Base-by-base conservation (phyloP, 169 alveolate genomes). In the Plasmodium gallinaceum region DNA sequence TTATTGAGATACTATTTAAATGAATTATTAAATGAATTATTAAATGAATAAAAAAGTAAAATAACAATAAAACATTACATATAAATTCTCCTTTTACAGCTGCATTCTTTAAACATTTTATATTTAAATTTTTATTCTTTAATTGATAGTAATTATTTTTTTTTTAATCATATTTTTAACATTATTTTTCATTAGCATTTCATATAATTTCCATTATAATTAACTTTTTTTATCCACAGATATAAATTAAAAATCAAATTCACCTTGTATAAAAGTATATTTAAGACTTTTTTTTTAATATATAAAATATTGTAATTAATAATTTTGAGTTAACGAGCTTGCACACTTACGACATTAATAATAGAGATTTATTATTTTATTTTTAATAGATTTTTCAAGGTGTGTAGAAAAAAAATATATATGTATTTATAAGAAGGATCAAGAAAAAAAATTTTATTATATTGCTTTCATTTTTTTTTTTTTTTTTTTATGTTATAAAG, bases 371-470 rank as follows among this genome's bases (percentile, higher is more conserved):
- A 32, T 32, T 32, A 51, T 16, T 54, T 54, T 22, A 54, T 12
- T 54, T 54, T 54, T 54, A 54, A 54, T 12, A 54, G 64, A 14
- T 51, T 18, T 54, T 54, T 22, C 20, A 54, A 54, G 64, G 64
- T 54, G 64, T 54, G 64, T 16, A 16, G 22, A 16, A 54, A 54
- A 54, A 54, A 16, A 54, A 54, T 54, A 54, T 54, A 54, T 54
- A 54, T 54, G 64, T n/a, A 54, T 54, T 16, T 54, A 54, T 54
- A 54, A 54, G 64, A 54, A 54, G 20, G 64, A 16, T 54, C 20
- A 54, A 1, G 22, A 54, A 54, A 16, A 54, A 16, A 54, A 16
- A 54, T 54, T 60, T 60, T 24, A 24, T 58, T 58, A 18, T 58
- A 0, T 2, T 60, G n/a, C n/a, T 16, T 60, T 24, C 26, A 20